Evolutionary conservation across 1,284 basidiomycete species (phyloP).

Genomic region (Cutaneotrichosporon daszewskae): DNA sequence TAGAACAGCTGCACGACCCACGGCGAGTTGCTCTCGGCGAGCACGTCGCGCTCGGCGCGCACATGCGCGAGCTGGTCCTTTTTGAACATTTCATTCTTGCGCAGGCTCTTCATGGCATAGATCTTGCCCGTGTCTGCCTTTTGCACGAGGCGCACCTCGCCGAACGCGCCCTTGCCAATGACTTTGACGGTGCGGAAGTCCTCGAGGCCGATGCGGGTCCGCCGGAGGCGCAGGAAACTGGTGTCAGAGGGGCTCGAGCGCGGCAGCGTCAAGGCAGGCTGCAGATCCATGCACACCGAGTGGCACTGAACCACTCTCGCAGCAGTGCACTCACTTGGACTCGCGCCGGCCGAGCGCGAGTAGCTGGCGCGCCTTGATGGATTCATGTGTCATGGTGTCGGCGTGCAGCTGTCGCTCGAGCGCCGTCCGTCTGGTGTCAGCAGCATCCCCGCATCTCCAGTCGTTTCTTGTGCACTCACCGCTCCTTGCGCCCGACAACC

Average conservation of each 20-base stretch:
- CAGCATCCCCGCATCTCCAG: no score
- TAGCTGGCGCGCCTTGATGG: slow-evolving; percentile 85
- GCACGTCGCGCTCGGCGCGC: slow-evolving; percentile 93
- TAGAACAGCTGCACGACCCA: slow-evolving; percentile 99
- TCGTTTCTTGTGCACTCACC: slow-evolving; percentile 52
- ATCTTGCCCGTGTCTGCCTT: slow-evolving; percentile 97
- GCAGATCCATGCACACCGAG: no score
- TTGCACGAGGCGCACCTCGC: slow-evolving; percentile 93
- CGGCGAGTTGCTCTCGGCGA: slow-evolving; percentile 93
- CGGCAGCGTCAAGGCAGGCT: no score
- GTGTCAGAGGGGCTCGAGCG: background rate
- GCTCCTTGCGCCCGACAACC: slow-evolving; percentile 78
- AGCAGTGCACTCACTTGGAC: slow-evolving; percentile 54
- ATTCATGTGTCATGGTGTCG: slow-evolving; percentile 68
- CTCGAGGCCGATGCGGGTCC: slow-evolving; percentile 85
- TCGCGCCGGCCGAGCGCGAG: slow-evolving; percentile 85
- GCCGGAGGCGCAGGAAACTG: slow-evolving; percentile 73
- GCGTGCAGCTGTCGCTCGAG: slow-evolving; percentile 79
- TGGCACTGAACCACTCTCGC: no score
- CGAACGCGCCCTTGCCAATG: slow-evolving; percentile 98
- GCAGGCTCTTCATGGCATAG: slow-evolving; percentile 98
- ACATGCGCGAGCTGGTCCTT: slow-evolving; percentile 98
- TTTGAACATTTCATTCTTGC: slow-evolving; percentile 99
- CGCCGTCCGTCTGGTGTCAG: slow-evolving; percentile 68
- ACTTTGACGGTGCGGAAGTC: slow-evolving; percentile 98